Conservation (phyloP, 2,329 filamentous ascomycete genomes). For the Neonectria sp. region DNA sequence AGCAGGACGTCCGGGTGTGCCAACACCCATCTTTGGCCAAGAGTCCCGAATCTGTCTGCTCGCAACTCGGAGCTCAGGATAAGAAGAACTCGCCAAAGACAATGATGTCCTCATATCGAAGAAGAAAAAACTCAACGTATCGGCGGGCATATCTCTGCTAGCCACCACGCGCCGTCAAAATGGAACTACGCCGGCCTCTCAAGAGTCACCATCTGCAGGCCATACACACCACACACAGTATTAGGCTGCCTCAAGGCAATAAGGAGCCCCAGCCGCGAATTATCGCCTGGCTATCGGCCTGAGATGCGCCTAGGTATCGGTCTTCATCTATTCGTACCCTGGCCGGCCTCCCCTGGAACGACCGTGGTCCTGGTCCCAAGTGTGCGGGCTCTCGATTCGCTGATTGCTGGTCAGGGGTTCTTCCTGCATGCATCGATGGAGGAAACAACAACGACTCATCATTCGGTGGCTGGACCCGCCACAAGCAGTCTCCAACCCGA, state of each 20-base stretch:
- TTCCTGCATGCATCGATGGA: not conserved
- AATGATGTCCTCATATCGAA: not conserved
- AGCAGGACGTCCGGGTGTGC: not conserved
- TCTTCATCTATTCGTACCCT: not conserved
- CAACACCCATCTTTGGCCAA: not conserved
- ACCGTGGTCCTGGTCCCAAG: not conserved
- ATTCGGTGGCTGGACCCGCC: not conserved
- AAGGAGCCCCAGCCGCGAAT: not conserved
- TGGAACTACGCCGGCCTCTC: slow-evolving; percentile 1
- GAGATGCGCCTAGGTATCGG: not conserved
- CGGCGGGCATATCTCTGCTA: not conserved
- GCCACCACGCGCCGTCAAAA: not conserved
- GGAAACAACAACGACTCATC: not conserved
- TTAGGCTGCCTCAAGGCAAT: slow-evolving; percentile 10
- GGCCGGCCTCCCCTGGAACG: not conserved
- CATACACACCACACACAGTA: not conserved
- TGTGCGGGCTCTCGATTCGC: not conserved
- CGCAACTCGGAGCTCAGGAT: not conserved
- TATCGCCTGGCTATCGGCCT: not conserved
- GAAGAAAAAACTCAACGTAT: no score
- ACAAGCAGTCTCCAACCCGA: not conserved
- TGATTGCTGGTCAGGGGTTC: not conserved
- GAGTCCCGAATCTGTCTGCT: not conserved
- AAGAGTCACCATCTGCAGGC: not conserved
- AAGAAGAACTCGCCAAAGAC: not conserved